Conservation (phyloP, 2,329 filamentous ascomycete species). For the Trichoderma pleuroti region DNA sequence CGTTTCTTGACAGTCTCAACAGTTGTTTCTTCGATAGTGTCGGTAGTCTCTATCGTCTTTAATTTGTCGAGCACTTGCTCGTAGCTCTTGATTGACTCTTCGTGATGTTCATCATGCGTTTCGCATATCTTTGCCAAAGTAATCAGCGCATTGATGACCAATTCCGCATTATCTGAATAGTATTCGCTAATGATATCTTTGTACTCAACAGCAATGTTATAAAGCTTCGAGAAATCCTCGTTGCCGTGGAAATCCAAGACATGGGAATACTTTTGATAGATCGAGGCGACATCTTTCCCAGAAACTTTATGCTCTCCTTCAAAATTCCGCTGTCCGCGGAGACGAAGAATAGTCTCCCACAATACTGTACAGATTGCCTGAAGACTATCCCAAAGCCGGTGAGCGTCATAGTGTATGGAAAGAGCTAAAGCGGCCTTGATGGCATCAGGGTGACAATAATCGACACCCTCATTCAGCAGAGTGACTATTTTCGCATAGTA, state of each 20-base stretch:
- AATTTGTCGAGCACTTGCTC: constrained; percentile 32
- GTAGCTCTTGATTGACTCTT: constrained; percentile 45
- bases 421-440: not conserved
- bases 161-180: constrained; percentile 29
- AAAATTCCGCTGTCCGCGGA: not conserved
- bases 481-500: not conserved
- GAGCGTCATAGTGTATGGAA: not conserved
- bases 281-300: constrained; percentile 35
- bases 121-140: constrained; percentile 46
- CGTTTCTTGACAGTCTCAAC: constrained; percentile 47
- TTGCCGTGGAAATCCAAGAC: constrained; percentile 44
- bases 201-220: constrained; percentile 47
- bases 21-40: constrained; percentile 28
- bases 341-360: not conserved
- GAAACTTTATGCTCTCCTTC: not conserved
- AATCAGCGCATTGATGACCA: constrained; percentile 32
- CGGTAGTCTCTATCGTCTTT: not conserved
- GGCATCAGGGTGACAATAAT: not conserved
- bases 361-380: not conserved
- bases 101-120: constrained; percentile 38
- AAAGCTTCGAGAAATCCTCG: constrained; percentile 39
- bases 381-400: not conserved
- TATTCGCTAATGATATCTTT: constrained; percentile 42
- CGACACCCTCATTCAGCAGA: not conserved
- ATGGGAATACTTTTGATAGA: constrained; percentile 44